A percentile compares a stretch with the other conserved stretches of the same genome.
phyloP scores from a whole-genome alignment of 805 yeast species.

The Priceomyces fermenticarens region DNA sequence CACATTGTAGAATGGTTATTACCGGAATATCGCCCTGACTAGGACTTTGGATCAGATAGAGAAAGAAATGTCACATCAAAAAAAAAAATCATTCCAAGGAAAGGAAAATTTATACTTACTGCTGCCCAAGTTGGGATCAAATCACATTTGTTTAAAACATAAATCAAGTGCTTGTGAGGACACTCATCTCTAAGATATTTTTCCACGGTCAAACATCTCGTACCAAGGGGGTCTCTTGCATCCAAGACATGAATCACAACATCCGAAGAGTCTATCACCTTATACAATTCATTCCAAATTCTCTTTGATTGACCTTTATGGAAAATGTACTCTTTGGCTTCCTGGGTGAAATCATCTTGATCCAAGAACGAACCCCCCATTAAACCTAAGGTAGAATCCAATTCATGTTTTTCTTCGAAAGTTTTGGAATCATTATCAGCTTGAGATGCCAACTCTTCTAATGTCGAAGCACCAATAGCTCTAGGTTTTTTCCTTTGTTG shows the following conservation, averaged over 20 bases:
- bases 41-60: slow-evolving; percentile 64
- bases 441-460: slow-evolving; percentile 70
- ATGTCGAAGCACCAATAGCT: slow-evolving; percentile 63
- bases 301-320: slow-evolving; percentile 97
- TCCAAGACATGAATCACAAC: slow-evolving; percentile 95
- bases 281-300: slow-evolving; percentile 96
- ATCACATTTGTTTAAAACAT: slow-evolving; percentile 95
- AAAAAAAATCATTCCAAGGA: slow-evolving; percentile 6
- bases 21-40: slow-evolving; percentile 66
- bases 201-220: slow-evolving; percentile 91
- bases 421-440: slow-evolving; percentile 56
- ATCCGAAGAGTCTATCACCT: slow-evolving; percentile 96
- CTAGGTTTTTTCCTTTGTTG: slow-evolving; percentile 91
- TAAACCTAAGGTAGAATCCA: slow-evolving; percentile 71
- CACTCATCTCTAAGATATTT: slow-evolving; percentile 90
- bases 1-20: slow-evolving; percentile 35
- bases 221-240: slow-evolving; percentile 97
- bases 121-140: slow-evolving; percentile 99
- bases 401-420: slow-evolving; percentile 73
- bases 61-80: slow-evolving; percentile 5
- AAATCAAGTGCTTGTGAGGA: slow-evolving; percentile 93
- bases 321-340: slow-evolving; percentile 94
- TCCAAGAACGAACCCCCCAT: slow-evolving; percentile 63
- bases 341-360: slow-evolving; percentile 81
- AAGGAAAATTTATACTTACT: slow-evolving; percentile 60